Conservation (phyloP, 192 early-diverging fungal genomes). For the Borealophlyctis nickersoniae region DNA sequence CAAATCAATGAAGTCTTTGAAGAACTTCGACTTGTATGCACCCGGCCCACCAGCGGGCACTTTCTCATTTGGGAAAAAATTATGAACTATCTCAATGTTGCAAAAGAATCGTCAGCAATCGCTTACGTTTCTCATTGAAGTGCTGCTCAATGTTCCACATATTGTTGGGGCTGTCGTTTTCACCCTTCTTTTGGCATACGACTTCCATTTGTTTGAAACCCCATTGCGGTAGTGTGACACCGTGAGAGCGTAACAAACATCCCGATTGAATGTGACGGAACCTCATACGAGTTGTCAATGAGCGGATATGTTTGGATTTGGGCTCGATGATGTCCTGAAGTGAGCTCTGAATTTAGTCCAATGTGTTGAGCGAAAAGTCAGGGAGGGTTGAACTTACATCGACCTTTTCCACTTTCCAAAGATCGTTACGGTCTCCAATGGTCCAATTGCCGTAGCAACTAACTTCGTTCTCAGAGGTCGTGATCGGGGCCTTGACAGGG, state of each 20-base stretch:
- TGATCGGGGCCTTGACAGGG: constrained; percentile 69
- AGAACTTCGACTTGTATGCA: constrained; percentile 71
- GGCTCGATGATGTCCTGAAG: constrained; percentile 39
- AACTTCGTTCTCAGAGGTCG: constrained; percentile 79
- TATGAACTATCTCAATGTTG: too few relatives aligned
- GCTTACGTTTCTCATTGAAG: constrained; percentile 66
- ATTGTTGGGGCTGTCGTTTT: constrained; percentile 45
- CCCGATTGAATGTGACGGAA: constrained; percentile 67
- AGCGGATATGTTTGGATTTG: constrained; percentile 49
- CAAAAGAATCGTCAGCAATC: too few relatives aligned
- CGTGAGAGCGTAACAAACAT: constrained; percentile 75
- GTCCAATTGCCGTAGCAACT: constrained; percentile 79
- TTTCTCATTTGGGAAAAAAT: too few relatives aligned
- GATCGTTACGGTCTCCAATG: constrained; percentile 78
- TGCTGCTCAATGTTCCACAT: constrained; percentile 96
- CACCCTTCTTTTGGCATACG: constrained; percentile 73
- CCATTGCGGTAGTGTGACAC: constrained; percentile 88
- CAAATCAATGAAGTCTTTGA: constrained; percentile 81
- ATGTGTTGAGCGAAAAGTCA: too few relatives aligned
- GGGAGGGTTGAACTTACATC: constrained; percentile 50
- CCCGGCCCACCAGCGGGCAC: constrained; percentile 67
- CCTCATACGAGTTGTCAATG: constrained; percentile 79
- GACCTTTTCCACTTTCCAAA: constrained; percentile 85
- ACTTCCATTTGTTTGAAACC: constrained; percentile 94
- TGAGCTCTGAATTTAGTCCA: background rate